Percentiles rank a stretch among this genome's conserved stretches.
Evolutionary conservation across 768 basidiomycete species (phyloP).

Genomic region (Phlegmacium glaucopus): DNA sequence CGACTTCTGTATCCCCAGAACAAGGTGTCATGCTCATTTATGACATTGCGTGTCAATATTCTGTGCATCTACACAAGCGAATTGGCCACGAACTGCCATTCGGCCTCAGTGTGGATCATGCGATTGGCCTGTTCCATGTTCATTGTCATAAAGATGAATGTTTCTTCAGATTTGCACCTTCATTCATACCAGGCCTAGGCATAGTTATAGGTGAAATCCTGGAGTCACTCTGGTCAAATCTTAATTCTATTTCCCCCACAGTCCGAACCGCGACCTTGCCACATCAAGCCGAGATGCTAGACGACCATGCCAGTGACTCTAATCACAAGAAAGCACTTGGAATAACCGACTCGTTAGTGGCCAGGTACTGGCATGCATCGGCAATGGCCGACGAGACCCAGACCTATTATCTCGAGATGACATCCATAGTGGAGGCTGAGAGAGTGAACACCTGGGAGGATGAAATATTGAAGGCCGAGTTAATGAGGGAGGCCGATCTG

Average conservation of each 20-base stretch:
- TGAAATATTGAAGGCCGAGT: too few species aligned
- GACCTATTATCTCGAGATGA: too few species aligned
- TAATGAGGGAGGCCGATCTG: too few species aligned
- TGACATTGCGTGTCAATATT: too few species aligned
- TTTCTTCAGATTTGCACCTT: slow-evolving; percentile 17
- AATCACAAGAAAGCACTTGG: slow-evolving; percentile 21
- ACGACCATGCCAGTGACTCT: too few species aligned
- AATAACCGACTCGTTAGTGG: slow-evolving; percentile 8
- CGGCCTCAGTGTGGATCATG: slow-evolving; percentile 6
- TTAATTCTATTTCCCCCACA: slow-evolving; percentile 13
- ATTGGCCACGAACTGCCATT: too few species aligned
- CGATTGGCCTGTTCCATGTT: slow-evolving; percentile 24
- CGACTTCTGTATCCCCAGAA: too few species aligned
- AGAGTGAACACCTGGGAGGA: too few species aligned
- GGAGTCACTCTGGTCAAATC: slow-evolving; percentile 15
- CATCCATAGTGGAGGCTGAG: too few species aligned
- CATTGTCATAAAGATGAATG: slow-evolving; percentile 25
- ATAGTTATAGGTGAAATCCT: slow-evolving; percentile 12
- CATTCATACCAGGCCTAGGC: slow-evolving; percentile 14
- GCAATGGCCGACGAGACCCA: too few species aligned
- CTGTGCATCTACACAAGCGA: too few species aligned
- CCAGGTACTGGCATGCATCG: neutral
- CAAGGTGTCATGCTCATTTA: too few species aligned
- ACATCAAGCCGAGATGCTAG: slow-evolving; percentile 13
- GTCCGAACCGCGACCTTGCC: slow-evolving; percentile 12